These are phyloP conservation scores for Fusarium fujikuroi DNA, from an alignment of 2,329 filamentous ascomycete species.

Conservation along the genomic window DNA sequence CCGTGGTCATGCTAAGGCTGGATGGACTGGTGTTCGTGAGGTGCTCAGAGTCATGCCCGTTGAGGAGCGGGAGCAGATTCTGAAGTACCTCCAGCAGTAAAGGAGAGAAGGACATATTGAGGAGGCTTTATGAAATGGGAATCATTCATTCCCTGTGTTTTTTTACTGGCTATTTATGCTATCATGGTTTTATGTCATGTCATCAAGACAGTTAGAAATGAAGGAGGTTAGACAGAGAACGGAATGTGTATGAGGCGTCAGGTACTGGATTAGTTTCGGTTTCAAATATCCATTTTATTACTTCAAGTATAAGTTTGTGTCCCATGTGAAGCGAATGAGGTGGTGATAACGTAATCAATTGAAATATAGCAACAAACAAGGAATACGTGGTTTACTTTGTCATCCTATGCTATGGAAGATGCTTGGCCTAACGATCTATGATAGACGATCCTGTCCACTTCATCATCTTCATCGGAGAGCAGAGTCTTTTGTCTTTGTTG, in stretches of 20 bases:
- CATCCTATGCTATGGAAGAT: not conserved
- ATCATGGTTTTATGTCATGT: constrained; percentile 35
- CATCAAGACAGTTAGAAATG: constrained; percentile 37
- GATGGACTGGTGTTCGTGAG: constrained; percentile 86
- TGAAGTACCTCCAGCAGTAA: constrained; percentile 67
- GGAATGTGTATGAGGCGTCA: constrained; percentile 40
- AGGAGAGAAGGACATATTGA: not conserved
- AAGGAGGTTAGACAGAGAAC: constrained; percentile 36
- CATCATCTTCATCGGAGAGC: not conserved
- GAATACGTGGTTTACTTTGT: not conserved
- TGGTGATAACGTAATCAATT: not conserved
- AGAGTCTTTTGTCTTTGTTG: not conserved
- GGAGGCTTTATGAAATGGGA: constrained; percentile 13
- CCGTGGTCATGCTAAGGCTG: constrained; percentile 67
- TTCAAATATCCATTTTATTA: constrained; percentile 36
- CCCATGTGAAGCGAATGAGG: not conserved
- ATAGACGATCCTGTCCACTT: not conserved
- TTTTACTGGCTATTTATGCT: constrained; percentile 38
- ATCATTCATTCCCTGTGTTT: constrained; percentile 14
- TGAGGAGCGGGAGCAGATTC: constrained; percentile 85
- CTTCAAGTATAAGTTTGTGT: not conserved
- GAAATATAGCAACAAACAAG: not conserved
- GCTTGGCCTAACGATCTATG: not conserved
- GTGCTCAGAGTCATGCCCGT: constrained; percentile 88
- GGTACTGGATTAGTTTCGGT: constrained; percentile 37